Conservation (phyloP, 345 rosid species). For the Acer saccharum region DNA sequence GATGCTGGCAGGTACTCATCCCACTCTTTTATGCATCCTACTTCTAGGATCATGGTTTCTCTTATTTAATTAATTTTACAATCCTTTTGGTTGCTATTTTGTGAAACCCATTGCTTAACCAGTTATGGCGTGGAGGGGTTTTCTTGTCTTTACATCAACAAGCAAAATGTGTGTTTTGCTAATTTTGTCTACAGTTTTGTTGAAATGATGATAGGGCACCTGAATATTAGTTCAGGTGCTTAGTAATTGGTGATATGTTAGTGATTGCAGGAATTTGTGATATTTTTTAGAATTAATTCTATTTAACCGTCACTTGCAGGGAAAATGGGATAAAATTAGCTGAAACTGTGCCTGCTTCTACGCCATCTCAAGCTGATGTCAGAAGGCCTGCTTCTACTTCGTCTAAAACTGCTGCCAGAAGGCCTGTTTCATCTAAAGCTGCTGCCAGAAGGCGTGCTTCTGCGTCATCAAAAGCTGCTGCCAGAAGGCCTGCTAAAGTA, state of each 20-base stretch:
- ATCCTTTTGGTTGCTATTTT: conserved; percentile 8
- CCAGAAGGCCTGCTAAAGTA: neutral
- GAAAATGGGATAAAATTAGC: conserved; percentile 42
- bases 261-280: neutral
- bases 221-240: conserved; percentile 2
- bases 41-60: conserved; percentile 10
- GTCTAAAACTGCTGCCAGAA: conserved; percentile 32
- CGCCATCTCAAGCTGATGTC: conserved; percentile 32
- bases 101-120: conserved; percentile 1
- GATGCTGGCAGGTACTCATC: conserved; percentile 49
- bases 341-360: conserved; percentile 38
- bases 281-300: conserved; percentile 4
- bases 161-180: conserved; percentile 6
- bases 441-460: conserved; percentile 22
- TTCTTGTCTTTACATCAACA: neutral
- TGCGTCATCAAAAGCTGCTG: conserved; percentile 32
- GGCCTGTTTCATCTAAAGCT: conserved; percentile 32
- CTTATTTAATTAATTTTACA: neutral
- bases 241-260: conserved; percentile 10
- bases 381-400: conserved; percentile 11
- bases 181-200: neutral
- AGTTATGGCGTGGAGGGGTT: neutral
- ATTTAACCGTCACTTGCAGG: conserved; percentile 40
- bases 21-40: neutral
- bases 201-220: neutral